These are phyloP conservation scores for Botrytis elliptica DNA, from an alignment of 2,329 filamentous ascomycete genomes.

Conservation along the genomic window DNA sequence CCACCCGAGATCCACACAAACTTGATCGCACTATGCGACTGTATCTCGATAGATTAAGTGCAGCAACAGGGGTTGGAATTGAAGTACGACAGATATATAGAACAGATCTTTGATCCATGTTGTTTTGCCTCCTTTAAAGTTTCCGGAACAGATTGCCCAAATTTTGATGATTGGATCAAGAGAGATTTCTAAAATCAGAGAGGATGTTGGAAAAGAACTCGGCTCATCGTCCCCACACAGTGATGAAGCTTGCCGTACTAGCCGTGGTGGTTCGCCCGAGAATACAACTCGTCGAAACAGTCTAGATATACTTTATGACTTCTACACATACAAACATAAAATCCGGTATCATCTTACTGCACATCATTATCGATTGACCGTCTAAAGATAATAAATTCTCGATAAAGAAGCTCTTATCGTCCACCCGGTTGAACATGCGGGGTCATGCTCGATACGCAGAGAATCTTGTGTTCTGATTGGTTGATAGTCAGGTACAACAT, in stretches of 20 bases:
- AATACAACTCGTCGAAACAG: not conserved
- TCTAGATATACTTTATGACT: not conserved
- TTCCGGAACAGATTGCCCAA: not conserved
- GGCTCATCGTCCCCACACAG: not conserved
- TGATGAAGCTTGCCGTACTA: not conserved
- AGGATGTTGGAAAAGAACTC: not conserved
- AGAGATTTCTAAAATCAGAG: not conserved
- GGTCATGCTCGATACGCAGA: not conserved
- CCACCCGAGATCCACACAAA: not conserved
- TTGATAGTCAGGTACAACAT: not conserved
- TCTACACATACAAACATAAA: not conserved
- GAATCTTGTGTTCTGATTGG: not conserved
- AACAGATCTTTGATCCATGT: not conserved
- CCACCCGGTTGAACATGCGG: not conserved
- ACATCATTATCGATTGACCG: not conserved
- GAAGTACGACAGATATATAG: not conserved
- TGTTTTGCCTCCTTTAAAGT: not conserved
- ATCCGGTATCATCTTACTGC: not conserved
- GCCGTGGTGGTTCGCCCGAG: not conserved
- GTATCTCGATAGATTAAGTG: not conserved
- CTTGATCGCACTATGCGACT: not conserved
- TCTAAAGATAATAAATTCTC: not conserved
- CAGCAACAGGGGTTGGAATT: not conserved
- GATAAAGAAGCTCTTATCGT: constrained; percentile 6
- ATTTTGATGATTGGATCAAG: not conserved